A percentile compares a stretch with the other conserved stretches of the same genome.
Conservation (phyloP, 2,329 filamentous ascomycete species). For the Pyrenophora teres region DNA sequence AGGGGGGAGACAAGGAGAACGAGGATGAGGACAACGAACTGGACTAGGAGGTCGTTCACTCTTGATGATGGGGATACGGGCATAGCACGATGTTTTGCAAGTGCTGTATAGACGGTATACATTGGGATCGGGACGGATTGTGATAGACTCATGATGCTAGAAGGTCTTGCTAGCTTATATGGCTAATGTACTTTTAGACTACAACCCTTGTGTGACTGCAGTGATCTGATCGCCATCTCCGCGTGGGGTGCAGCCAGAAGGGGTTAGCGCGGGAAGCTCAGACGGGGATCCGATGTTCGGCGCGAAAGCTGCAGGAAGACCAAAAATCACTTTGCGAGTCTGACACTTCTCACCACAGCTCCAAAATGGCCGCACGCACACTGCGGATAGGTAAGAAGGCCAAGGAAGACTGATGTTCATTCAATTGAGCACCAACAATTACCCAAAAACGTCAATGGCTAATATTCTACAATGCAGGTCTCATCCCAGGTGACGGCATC, state of each 20-base stretch:
- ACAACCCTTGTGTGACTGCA: too few relatives aligned
- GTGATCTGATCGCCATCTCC: too few relatives aligned
- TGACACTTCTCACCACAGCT: conserved; percentile 13
- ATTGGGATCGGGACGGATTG: not conserved
- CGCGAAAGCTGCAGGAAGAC: conserved; percentile 6
- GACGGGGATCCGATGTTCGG: conserved; percentile 20
- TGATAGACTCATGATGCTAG: too few relatives aligned
- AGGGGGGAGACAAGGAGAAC: conserved; percentile 14
- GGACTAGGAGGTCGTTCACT: conserved; percentile 13
- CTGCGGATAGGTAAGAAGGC: conserved; percentile 33
- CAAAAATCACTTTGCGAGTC: conserved; percentile 20
- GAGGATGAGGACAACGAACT: conserved; percentile 25
- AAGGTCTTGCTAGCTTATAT: too few relatives aligned
- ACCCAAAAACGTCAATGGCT: not conserved
- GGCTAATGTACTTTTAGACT: too few relatives aligned
- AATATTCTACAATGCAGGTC: conserved; percentile 61
- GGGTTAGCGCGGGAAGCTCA: conserved; percentile 6
- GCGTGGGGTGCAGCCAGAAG: too few relatives aligned
- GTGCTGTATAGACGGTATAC: not conserved
- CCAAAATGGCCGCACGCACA: conserved; percentile 39
- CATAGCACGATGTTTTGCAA: conserved; percentile 10
- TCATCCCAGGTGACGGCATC: conserved; percentile 98
- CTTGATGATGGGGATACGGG: not conserved
- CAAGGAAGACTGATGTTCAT: too few relatives aligned
- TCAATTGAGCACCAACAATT: not conserved